Evolutionary conservation across 257 asterid species (phyloP).

Genomic region (Solanum chaucha): DNA sequence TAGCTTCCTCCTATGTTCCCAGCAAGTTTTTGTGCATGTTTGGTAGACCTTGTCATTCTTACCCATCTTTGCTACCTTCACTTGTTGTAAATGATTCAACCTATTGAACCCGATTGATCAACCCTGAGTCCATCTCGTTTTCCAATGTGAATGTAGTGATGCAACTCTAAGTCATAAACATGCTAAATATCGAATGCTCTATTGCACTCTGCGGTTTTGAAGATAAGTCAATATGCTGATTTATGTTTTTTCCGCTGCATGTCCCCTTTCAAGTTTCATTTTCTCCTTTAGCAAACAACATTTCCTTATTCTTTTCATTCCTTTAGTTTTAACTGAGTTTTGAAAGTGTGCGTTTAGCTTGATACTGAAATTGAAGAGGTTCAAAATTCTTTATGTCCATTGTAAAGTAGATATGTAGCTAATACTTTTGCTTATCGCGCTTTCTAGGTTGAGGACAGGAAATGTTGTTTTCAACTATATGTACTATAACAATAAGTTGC

Average conservation of each 20-base stretch:
- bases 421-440: conserved; percentile 2
- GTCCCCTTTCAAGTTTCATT: not conserved
- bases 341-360: not conserved
- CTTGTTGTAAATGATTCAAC: not conserved
- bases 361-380: not conserved
- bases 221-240: not conserved
- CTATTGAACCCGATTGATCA: not conserved
- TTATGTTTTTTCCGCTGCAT: not conserved
- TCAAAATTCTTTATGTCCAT: not conserved
- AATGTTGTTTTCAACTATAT: conserved; percentile 91
- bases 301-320: not conserved
- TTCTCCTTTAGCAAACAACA: not conserved
- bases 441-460: conserved; percentile 87
- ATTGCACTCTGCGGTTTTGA: not conserved
- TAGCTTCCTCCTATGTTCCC: not conserved
- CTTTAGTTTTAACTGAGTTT: not conserved
- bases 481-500: conserved; percentile 80
- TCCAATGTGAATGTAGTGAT: not conserved
- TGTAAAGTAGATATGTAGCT: not conserved
- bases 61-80: not conserved
- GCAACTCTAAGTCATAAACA: not conserved
- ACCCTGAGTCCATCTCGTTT: not conserved
- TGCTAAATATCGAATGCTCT: not conserved
- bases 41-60: not conserved
- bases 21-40: not conserved